Conservation (phyloP, 441 rosid species). For the Brassica balearica region DNA sequence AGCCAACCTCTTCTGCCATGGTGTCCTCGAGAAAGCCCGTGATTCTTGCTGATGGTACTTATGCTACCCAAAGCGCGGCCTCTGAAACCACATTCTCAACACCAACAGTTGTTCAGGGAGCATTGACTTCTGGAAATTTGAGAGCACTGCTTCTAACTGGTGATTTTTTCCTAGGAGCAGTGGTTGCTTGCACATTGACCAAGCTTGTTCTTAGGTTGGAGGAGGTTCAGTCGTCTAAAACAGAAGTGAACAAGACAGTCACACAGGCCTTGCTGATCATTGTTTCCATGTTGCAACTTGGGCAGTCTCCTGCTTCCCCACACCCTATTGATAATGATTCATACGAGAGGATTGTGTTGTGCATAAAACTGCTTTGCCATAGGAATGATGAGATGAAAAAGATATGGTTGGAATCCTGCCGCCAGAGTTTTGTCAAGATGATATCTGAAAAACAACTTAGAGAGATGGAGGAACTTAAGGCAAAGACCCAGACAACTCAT, state of each 20-base stretch:
- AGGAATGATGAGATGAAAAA: slow-evolving; percentile 74
- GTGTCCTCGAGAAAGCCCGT: slow-evolving; percentile 85
- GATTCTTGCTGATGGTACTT: slow-evolving; percentile 89
- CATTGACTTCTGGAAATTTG: slow-evolving; percentile 72
- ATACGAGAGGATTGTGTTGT: slow-evolving; percentile 70
- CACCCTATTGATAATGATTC: slow-evolving; percentile 89
- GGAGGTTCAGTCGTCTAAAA: slow-evolving; percentile 79
- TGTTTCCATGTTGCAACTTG: slow-evolving; percentile 82
- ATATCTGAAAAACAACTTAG: slow-evolving; percentile 81
- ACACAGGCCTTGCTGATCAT: slow-evolving; percentile 74
- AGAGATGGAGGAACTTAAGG: slow-evolving; percentile 81
- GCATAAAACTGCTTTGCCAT: slow-evolving; percentile 74
- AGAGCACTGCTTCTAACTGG: slow-evolving; percentile 84
- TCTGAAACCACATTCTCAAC: slow-evolving; percentile 84
- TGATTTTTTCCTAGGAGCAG: slow-evolving; percentile 92
- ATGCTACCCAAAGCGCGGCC: slow-evolving; percentile 91
- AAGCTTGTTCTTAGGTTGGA: slow-evolving; percentile 86
- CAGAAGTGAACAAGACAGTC: slow-evolving; percentile 68
- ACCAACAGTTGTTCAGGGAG: slow-evolving; percentile 78
- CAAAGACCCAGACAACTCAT: slow-evolving; percentile 83
- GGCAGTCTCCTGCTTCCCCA: slow-evolving; percentile 77
- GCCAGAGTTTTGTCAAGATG: slow-evolving; percentile 86
- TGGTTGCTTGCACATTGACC: slow-evolving; percentile 80
- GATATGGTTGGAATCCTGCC: slow-evolving; percentile 84
- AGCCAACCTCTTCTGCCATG: slow-evolving; percentile 57